phyloP scores from a whole-genome alignment of 495 filamentous ascomycete genomes.

The Podospora australis region DNA sequence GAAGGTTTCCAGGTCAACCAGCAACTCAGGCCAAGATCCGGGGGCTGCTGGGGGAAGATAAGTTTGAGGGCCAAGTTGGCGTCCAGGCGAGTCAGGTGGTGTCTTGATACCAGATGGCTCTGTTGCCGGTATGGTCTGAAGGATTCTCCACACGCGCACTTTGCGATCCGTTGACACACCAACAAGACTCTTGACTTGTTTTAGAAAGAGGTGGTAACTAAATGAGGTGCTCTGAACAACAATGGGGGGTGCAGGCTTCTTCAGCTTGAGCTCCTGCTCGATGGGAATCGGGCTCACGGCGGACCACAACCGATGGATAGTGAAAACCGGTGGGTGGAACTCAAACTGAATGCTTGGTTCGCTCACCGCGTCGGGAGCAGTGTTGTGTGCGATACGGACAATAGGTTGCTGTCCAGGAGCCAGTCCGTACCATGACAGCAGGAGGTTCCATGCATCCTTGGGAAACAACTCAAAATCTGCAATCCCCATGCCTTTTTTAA shows the following conservation, averaged over 20 bases:
- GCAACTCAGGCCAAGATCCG: constrained; percentile 55
- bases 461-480: constrained; percentile 76
- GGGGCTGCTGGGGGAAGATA: constrained; percentile 26
- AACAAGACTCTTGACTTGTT: constrained; percentile 57
- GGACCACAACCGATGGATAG: constrained; percentile 68
- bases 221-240: constrained; percentile 63
- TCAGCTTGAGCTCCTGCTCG: constrained; percentile 49
- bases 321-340: constrained; percentile 78
- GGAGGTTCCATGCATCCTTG: constrained; percentile 69
- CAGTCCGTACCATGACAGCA: constrained; percentile 76
- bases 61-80: constrained; percentile 18
- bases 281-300: constrained; percentile 49
- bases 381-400: constrained; percentile 71
- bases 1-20: constrained; percentile 70
- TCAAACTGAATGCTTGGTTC: constrained; percentile 73
- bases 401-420: constrained; percentile 65
- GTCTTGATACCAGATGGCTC: constrained; percentile 25
- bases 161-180: constrained; percentile 62
- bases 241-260: constrained; percentile 50
- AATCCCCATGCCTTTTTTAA: constrained; percentile 62
- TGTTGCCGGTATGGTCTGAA: constrained; percentile 39
- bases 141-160: constrained; percentile 72
- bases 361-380: constrained; percentile 46
- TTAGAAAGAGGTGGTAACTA: constrained; percentile 65
- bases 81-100: constrained; percentile 25